Percentiles rank a stretch among this genome's conserved stretches.
These are phyloP conservation scores for Termitomyces sp. DNA, from an alignment of 768 basidiomycete genomes.

Conservation along the genomic window DNA sequence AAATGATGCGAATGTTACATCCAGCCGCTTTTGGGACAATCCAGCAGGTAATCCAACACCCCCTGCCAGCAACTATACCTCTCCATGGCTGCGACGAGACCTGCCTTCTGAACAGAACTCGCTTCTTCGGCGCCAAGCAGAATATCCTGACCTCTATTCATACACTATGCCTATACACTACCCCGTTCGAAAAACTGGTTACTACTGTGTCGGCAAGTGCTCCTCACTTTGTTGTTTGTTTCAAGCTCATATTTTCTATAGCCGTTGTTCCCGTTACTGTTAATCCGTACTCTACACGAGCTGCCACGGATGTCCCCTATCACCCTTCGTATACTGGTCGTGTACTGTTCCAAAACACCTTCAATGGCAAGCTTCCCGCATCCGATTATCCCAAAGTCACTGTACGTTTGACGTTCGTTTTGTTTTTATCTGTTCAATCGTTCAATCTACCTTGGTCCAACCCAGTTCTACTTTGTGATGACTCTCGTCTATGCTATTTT, in stretches of 20 bases:
- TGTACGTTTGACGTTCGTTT: constrained; percentile 40
- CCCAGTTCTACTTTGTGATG: constrained; percentile 84
- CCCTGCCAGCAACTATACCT: constrained; percentile 41
- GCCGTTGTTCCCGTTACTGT: constrained; percentile 89
- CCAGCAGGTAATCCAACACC: constrained; percentile 57
- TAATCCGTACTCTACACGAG: constrained; percentile 38
- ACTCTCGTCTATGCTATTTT: constrained; percentile 73
- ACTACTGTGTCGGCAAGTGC: constrained; percentile 89
- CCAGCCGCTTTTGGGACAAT: constrained; percentile 52
- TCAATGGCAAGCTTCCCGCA: constrained; percentile 85
- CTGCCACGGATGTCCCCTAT: constrained; percentile 47
- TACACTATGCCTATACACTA: constrained; percentile 81
- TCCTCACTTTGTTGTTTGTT: constrained; percentile 3
- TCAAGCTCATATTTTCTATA: constrained; percentile 20
- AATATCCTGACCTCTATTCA: constrained; percentile 42
- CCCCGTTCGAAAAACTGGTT: constrained; percentile 80
- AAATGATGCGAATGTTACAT: constrained; percentile 16
- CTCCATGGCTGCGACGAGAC: constrained; percentile 40
- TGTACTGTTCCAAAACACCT: constrained; percentile 85
- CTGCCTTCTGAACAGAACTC: background rate
- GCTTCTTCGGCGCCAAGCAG: constrained; percentile 21
- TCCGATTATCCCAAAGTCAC: constrained; percentile 97
- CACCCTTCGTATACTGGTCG: constrained; percentile 79
- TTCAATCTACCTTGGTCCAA: background rate
- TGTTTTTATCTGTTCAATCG: background rate